phyloP scores from a whole-genome alignment of 2,329 filamentous ascomycete species.

The Hymenoscyphus infarciens region DNA sequence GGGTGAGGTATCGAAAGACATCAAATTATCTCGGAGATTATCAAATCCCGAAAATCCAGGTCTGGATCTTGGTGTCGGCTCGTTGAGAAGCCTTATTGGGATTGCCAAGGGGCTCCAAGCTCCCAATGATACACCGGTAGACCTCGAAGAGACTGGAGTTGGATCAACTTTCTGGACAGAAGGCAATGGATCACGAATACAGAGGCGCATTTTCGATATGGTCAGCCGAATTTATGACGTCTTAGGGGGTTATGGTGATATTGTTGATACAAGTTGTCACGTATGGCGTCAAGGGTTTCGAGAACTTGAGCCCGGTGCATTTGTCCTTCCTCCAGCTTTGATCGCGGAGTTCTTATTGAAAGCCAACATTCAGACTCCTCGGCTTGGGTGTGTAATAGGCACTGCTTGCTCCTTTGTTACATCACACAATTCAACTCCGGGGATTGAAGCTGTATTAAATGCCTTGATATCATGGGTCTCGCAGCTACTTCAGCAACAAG shows the following conservation, averaged over 20 bases:
- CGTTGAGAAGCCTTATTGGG: slow-evolving; percentile 64
- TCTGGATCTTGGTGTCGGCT: slow-evolving; percentile 40
- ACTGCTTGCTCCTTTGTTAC: slow-evolving; percentile 69
- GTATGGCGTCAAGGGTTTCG: slow-evolving; percentile 72
- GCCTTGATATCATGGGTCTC: slow-evolving; percentile 60
- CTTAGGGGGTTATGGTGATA: slow-evolving; percentile 60
- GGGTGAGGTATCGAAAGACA: slow-evolving; percentile 26
- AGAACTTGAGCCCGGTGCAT: slow-evolving; percentile 70
- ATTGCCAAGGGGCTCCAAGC: slow-evolving; percentile 72
- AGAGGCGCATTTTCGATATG: slow-evolving; percentile 49
- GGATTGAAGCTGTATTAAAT: slow-evolving; percentile 47
- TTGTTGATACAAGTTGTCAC: slow-evolving; percentile 67
- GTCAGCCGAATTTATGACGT: slow-evolving; percentile 47
- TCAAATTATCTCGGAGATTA: neutral
- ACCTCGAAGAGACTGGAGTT: slow-evolving; percentile 60
- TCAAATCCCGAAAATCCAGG: slow-evolving; percentile 12
- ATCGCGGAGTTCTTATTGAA: slow-evolving; percentile 65
- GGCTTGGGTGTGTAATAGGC: slow-evolving; percentile 65
- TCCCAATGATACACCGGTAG: slow-evolving; percentile 62
- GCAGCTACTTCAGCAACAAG: slow-evolving; percentile 58
- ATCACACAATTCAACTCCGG: slow-evolving; percentile 48
- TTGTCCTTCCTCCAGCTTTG: slow-evolving; percentile 65
- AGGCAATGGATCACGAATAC: slow-evolving; percentile 46
- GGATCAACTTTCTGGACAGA: slow-evolving; percentile 46
- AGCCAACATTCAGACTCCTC: slow-evolving; percentile 56